Conservation (phyloP, 805 yeast genomes). For the Wickerhamomyces rabaulensis region DNA sequence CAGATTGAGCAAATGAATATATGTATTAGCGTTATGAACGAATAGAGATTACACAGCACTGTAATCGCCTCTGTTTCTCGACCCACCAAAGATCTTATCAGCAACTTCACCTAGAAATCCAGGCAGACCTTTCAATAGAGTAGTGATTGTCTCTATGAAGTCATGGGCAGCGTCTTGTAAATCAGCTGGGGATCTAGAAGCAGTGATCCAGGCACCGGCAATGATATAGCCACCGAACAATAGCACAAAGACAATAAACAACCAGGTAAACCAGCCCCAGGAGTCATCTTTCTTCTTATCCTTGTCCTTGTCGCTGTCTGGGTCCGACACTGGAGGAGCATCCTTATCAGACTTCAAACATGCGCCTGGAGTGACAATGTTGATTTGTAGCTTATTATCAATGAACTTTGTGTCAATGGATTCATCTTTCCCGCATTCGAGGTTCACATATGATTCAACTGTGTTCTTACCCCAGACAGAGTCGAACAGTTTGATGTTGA, state of each 20-base stretch:
- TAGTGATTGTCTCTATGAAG: conserved; percentile 61
- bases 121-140: conserved; percentile 55
- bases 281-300: conserved; percentile 31
- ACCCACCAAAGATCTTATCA: conserved; percentile 57
- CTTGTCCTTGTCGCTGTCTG: conserved; percentile 21
- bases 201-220: conserved; percentile 71
- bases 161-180: conserved; percentile 70
- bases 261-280: conserved; percentile 82
- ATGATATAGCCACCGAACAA: conserved; percentile 66
- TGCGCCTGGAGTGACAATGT: conserved; percentile 37
- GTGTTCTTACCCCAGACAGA: conserved; percentile 67
- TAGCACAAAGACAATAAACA: conserved; percentile 69
- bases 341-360: conserved; percentile 31
- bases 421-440: conserved; percentile 41
- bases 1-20: conserved; percentile 1
- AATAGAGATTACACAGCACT: conserved; percentile 61
- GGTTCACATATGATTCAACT: conserved; percentile 41
- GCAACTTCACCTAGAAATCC: conserved; percentile 62
- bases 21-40: neutral
- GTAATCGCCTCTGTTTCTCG: conserved; percentile 75
- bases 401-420: conserved; percentile 23
- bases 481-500: conserved; percentile 40
- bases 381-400: conserved; percentile 22
- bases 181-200: conserved; percentile 61
- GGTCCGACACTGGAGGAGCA: conserved; percentile 18